Base-by-base conservation (phyloP, 2,329 filamentous ascomycete genomes). In the Botrytis aclada region DNA sequence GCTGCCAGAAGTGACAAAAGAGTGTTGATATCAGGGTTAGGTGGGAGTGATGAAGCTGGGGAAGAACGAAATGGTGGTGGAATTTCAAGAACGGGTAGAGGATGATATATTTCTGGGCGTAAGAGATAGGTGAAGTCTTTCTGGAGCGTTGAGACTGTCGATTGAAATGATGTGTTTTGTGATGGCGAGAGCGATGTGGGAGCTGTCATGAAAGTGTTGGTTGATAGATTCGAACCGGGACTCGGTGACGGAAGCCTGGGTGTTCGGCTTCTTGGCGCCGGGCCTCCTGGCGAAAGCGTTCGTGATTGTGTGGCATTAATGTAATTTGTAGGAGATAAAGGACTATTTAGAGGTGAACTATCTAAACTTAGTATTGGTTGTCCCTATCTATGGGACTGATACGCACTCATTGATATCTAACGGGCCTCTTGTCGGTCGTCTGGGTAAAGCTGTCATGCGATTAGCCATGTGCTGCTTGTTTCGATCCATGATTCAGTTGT, bases 101-200 rank as follows among this genome's bases (percentile, higher is more conserved):
- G 89, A 80, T 97, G 95, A 84, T 95, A 98, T 72, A 95, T 91
- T 76, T 93, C 89, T 4, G 93, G 90, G 32, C 91, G 89, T 18
- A 96, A 88, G 63, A 98, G 89, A 81, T 92, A 95, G 29, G 90
- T 89, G 77, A 97, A 92, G 83, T 97, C 92, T 78, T 93, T 92
- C 51, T 84, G 82, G n/a, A 85, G 81, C 18, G 82, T 78, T 72
- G 84, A 81, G 62, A 81, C 74, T 67, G 74, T 76, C 25, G 78
- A 77, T 39, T 70, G 72, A 14, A 74, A 76, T 16, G 82, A 75
- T 29, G 77, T 72, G 79, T 77, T 77, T 80, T 77, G 71, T 16
- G 76, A 74, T 70, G 76, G 74, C 56, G 67, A 76, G 64, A 76
- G 80, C 80, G 74, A 77, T 39, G 70, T 75, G 34, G 67, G 72